Conservation (phyloP, 495 filamentous ascomycete genomes). For the Penicillium manginii region DNA sequence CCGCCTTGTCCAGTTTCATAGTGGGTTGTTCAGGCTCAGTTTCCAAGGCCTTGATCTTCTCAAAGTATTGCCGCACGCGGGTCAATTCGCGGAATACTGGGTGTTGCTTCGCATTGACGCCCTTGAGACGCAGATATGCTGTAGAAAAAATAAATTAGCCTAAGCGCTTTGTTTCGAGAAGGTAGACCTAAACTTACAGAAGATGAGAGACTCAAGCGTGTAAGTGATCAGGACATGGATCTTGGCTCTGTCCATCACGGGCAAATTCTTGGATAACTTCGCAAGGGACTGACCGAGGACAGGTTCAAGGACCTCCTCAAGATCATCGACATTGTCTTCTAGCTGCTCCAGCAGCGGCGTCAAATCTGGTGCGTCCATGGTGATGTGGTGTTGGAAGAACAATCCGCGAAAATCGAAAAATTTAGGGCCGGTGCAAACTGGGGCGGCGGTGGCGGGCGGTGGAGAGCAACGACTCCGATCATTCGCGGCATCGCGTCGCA, state of each 20-base stretch:
- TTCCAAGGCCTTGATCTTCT: constrained; percentile 80
- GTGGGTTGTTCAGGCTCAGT: constrained; percentile 55
- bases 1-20: constrained; percentile 74
- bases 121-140: constrained; percentile 83
- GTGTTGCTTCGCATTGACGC: constrained; percentile 78
- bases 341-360: constrained; percentile 67
- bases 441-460: constrained; percentile 30
- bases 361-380: constrained; percentile 49
- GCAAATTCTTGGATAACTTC: constrained; percentile 74
- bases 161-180: neutral
- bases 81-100: constrained; percentile 82
- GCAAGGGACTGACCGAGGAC: constrained; percentile 64
- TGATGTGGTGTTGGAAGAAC: constrained; percentile 18
- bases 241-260: constrained; percentile 91
- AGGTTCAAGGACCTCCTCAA: constrained; percentile 73
- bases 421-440: constrained; percentile 23
- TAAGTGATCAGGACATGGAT: constrained; percentile 84
- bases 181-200: constrained; percentile 60
- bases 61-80: constrained; percentile 86
- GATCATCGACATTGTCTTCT: constrained; percentile 73
- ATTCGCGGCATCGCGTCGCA: constrained; percentile 17
- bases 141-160: constrained; percentile 21
- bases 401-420: constrained; percentile 21
- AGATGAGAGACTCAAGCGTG: constrained; percentile 87
- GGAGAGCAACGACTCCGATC: constrained; percentile 16